Base-by-base conservation (phyloP, 257 asterid species). In the Gentiana macrophylla region DNA sequence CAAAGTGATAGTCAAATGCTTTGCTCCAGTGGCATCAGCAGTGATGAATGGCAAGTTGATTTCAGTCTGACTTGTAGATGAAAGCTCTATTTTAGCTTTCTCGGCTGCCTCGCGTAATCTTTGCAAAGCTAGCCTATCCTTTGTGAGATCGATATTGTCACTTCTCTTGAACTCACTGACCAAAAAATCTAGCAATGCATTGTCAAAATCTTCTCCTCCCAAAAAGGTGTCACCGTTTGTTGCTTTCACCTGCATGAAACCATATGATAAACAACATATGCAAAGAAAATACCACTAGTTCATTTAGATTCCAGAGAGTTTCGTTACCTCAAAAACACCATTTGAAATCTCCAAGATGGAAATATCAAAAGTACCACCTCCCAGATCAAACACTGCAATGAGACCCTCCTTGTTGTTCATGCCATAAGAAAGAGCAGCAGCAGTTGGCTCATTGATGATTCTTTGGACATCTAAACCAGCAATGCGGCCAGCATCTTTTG, bases 171-270 rank as follows among this genome's bases (percentile, higher is more conserved):
- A 86, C 57, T 86, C 95, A 2, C 68, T 69, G 47, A 84, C 94
- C 57, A 86, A 63, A 34, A 68, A 86, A 52, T 84, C 89, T 53
- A 86, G 67, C 50, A 86, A 47, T 0, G 84, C 56, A 50, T 83
- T 86, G 59, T 84, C 95, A 35, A 86, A 86, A 52, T 86, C 95
- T 71, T 86, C 95, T 62, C 95, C 95, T 49, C 94, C 95, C 72
- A 86, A 70, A n/a, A 86, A 86, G 51, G 95, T 86, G 63, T 86
- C 95, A 49, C 95, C 95, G 12, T 86, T 86, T 12, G 95, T 86
- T 57, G 95, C 94, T 78, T 84, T 84, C 64, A 86, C 95, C 95
- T 86, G 71, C 48, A 55, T 4, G 57, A 3, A 52, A 61, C 5
- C 8, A 32, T 3, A 12, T 3, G 41, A 59, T 65, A 12, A 67